Evolutionary conservation across 2,329 filamentous ascomycete genomes (phyloP), one percentile per base, ranked within the genome.

Genomic region (Massarina eburnea): DNA sequence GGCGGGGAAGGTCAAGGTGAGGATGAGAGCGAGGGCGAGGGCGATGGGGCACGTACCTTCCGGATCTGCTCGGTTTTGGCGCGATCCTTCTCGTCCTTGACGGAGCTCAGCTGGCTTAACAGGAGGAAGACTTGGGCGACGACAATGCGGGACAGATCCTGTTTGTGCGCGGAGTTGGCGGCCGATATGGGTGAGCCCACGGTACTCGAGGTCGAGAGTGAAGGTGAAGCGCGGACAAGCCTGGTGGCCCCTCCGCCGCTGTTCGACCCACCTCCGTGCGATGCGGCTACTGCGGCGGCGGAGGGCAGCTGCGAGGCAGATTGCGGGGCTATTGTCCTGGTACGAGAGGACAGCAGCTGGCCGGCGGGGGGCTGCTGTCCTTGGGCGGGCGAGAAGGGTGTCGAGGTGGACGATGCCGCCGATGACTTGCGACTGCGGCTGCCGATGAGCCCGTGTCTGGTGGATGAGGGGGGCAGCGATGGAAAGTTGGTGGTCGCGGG

Each of bases 51-150:
- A 64, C 81, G 68, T 77, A 95, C 91, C 82, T 95, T 95, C 72
- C 85, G 85, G 64, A 99, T 86, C 76, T 95, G 91, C 64, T 95
- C 89, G 66, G 85, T 86, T 88, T 95, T 96, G 65, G 83, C 82
- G 66, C 86, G 84, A 67, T 88, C 91, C 75, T 91, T 91, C 71
- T 95, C 92, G 76, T 96, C 91, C 72, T 94, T 96, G 68, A 97
- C 87, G 26, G 90, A 91, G 18, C 64, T 63, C 35, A 70, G 63
- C 48, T 70, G 67, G 75, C 91, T 94, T 57, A 99, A 81, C 46
- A 99, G 82, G 55, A 99, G 84, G 75, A 94, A 95, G 57, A 97
- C 85, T 77, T 99, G 94, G 56, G 94, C 91, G 64, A 96, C 86
- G 62, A 94, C 91, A 71, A 99, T 94, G 75, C 95, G 96, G 51